Evolutionary conservation across 2,329 filamentous ascomycete species (phyloP).

Genomic region (Microcyclospora tardicrescens): DNA sequence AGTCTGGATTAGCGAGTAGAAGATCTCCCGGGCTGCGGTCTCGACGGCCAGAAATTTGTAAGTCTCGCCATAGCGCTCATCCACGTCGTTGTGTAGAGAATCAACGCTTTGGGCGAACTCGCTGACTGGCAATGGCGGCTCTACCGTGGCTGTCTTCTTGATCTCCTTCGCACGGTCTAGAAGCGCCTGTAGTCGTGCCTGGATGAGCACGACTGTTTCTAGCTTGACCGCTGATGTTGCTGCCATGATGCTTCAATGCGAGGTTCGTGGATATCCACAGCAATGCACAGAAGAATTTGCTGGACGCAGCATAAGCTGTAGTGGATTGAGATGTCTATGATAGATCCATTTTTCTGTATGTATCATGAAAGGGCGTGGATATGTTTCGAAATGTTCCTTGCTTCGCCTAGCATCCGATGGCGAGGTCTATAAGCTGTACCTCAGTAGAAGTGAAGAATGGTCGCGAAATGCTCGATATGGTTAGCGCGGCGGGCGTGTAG

Average conservation of each 20-base stretch:
- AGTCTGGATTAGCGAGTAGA: conserved; percentile 44
- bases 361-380: too few species aligned
- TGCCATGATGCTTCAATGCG: conserved; percentile 11
- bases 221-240: conserved; percentile 15
- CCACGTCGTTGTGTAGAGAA: conserved; percentile 16
- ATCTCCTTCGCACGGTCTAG: conserved; percentile 27
- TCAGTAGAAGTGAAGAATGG: too few species aligned
- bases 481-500: too few species aligned
- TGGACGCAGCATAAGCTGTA: background rate
- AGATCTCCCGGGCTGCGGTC: conserved; percentile 66
- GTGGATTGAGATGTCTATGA: background rate
- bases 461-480: too few species aligned
- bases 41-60: conserved; percentile 54
- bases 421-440: too few species aligned
- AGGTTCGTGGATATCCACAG: background rate
- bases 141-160: conserved; percentile 29
- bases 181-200: conserved; percentile 25
- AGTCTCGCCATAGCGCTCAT: conserved; percentile 13
- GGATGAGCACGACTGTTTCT: conserved; percentile 14
- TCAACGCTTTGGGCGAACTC: conserved; percentile 23
- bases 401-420: too few species aligned
- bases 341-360: too few species aligned
- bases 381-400: too few species aligned
- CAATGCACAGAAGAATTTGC: background rate
- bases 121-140: conserved; percentile 31